Evolutionary conservation across 441 rosid genomes (phyloP), one percentile per base, ranked within the genome.

Genomic region (Euphorbia celastroides): DNA sequence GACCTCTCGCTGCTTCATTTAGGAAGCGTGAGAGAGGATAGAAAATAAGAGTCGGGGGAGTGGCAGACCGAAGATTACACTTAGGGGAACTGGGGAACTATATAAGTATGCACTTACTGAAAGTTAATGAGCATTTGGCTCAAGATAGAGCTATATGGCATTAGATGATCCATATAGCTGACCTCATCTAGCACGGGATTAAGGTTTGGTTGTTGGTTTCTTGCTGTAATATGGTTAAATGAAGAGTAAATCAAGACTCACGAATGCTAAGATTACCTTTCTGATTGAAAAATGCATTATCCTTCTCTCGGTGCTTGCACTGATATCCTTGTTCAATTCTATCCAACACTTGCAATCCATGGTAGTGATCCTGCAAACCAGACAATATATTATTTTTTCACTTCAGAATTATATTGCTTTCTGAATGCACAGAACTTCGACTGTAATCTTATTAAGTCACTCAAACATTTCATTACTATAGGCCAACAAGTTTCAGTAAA

Each of bases 241-340:
- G 38, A 38, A 36, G 23, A 50, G 34, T 12, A 50, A 32, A 60
- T n/a, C 52, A 69, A 60, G 64, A 50, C 44, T 19, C 5, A n/a
- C 5, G 62, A 22, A 70, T 41, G 6, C 16, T 5, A 20, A 22
- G 57, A 66, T 65, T 61, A 95, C 98, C 97, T 87, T 79, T 87
- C 55, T 82, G 93, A 67, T 80, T 57, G 48, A 80, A 46, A 71
- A 74, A 80, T 71, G 83, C 75, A 64, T 67, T 85, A 72, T 81
- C 84, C 60, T 83, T 88, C 74, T 84, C 92, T 64, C 73, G 88
- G 72, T 80, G 77, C 80, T 81, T 92, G 30, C 78, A 90, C 57
- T 83, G 86, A 81, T 79, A 95, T 60, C 90, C 96, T 82, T 87
- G 97, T 73, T 92, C 92, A 80, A 92, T 83, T 82, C 87, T 87